A percentile compares a stretch with the other conserved stretches of the same genome.
Evolutionary conservation across 1,284 basidiomycete species (phyloP).

Genomic region (Trametes versicolor): DNA sequence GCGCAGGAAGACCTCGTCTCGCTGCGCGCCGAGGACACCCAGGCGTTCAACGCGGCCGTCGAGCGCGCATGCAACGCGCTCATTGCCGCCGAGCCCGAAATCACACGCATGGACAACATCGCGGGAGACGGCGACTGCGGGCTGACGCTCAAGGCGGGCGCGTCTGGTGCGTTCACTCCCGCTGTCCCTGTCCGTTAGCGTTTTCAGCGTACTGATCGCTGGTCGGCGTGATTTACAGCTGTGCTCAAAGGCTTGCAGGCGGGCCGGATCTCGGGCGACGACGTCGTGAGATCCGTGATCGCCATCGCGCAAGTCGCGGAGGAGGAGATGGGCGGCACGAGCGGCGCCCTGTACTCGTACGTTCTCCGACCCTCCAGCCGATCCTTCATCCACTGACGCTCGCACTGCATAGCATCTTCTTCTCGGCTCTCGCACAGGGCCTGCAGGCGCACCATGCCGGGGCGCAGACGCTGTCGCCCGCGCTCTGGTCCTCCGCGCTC

Average conservation of each 20-base stretch:
- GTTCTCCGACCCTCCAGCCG: conserved; percentile 39
- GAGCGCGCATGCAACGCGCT: conserved; percentile 75
- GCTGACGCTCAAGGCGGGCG: conserved; percentile 83
- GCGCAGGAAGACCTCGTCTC: conserved; percentile 26
- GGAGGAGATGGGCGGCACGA: conserved; percentile 92
- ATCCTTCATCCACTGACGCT: not conserved
- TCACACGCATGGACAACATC: conserved; percentile 89
- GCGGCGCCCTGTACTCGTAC: conserved; percentile 90
- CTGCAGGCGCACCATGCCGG: conserved; percentile 55
- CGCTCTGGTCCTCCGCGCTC: conserved; percentile 73
- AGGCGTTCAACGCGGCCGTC: conserved; percentile 66
- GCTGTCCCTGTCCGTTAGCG: conserved; percentile 1
- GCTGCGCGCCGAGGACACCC: conserved; percentile 55
- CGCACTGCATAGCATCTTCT: conserved; percentile 73
- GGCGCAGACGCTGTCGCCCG: conserved; percentile 51
- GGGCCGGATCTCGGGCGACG: conserved; percentile 63
- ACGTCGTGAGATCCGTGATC: conserved; percentile 74
- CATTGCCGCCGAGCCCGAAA: conserved; percentile 84
- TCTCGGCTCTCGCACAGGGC: conserved; percentile 85
- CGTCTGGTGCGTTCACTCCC: conserved; percentile 50
- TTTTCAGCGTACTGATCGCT: conserved; percentile 13
- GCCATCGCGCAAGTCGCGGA: conserved; percentile 81
- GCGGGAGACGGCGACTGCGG: conserved; percentile 85
- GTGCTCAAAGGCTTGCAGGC: conserved; percentile 60
- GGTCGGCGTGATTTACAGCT: conserved; percentile 44